A percentile compares a stretch with the other conserved stretches of the same genome.
Conservation (phyloP, 2,329 filamentous ascomycete genomes). For the Apiospora pterosperma region DNA sequence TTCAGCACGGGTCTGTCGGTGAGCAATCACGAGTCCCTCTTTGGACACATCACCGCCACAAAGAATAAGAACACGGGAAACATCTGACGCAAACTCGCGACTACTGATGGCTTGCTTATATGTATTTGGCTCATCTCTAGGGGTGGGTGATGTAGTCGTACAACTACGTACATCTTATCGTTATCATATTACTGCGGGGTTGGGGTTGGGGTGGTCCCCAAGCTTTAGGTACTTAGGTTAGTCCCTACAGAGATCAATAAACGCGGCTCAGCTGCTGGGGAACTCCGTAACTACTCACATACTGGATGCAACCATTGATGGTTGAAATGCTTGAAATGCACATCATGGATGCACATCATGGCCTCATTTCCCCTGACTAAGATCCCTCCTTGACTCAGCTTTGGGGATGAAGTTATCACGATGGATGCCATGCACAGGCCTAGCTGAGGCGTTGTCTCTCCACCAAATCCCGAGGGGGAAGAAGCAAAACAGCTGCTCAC, state of each 20-base stretch:
- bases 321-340: not conserved
- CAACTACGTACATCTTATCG: not conserved
- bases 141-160: too few species aligned
- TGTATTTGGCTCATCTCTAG: not conserved
- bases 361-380: not conserved
- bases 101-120: not conserved
- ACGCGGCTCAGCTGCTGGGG: not conserved
- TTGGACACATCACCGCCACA: not conserved
- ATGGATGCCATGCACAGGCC: not conserved
- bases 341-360: not conserved
- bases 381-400: not conserved
- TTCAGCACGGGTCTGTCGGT: slow-evolving; percentile 2
- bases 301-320: not conserved
- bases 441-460: not conserved
- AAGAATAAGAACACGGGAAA: not conserved
- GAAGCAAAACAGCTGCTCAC: not conserved
- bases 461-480: not conserved
- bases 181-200: not conserved
- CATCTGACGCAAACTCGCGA: not conserved
- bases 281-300: not conserved
- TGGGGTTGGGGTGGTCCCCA: too few species aligned
- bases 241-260: not conserved
- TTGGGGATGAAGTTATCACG: not conserved
- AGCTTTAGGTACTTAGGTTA: too few species aligned
- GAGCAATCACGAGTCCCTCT: slow-evolving; percentile 3